Percentiles rank a stretch among this genome's conserved stretches.
Evolutionary conservation across 139 green algal species (phyloP).

Genomic region (Chlorella sp.): DNA sequence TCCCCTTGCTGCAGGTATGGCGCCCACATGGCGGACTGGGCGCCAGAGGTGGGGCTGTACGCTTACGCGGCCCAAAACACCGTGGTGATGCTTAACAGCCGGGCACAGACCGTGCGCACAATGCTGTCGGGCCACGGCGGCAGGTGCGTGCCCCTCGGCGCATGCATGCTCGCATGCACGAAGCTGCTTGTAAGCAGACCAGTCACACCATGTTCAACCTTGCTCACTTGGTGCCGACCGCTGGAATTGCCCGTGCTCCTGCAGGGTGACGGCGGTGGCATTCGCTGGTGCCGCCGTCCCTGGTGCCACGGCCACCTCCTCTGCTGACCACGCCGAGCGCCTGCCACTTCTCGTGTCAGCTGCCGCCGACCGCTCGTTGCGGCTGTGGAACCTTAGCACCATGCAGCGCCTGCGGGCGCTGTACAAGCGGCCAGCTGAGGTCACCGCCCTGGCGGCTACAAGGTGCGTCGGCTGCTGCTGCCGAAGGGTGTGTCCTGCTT

Average conservation of each 20-base stretch:
- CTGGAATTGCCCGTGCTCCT: too few relatives aligned
- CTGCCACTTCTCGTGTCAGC: conserved; percentile 16
- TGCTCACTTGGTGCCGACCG: too few relatives aligned
- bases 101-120: conserved; percentile 2
- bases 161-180: too few relatives aligned
- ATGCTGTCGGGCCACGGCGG: conserved; percentile 35
- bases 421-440: conserved; percentile 45
- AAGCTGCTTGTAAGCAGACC: too few relatives aligned
- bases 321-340: neutral
- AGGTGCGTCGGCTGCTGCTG: neutral
- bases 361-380: conserved; percentile 8
- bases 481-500: too few relatives aligned
- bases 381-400: conserved; percentile 24
- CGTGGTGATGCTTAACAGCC: conserved; percentile 30
- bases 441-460: conserved; percentile 15
- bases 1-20: conserved; percentile 39
- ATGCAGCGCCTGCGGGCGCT: conserved; percentile 20
- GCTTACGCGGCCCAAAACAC: conserved; percentile 45
- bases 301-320: neutral
- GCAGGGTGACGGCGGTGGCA: conserved; percentile 37
- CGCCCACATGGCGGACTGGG: conserved; percentile 31
- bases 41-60: neutral
- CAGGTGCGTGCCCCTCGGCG: conserved; percentile 10
- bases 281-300: conserved; percentile 4
- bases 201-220: too few relatives aligned